Conservation (phyloP, 2,329 filamentous ascomycete species). For the Fusarium coicis region DNA sequence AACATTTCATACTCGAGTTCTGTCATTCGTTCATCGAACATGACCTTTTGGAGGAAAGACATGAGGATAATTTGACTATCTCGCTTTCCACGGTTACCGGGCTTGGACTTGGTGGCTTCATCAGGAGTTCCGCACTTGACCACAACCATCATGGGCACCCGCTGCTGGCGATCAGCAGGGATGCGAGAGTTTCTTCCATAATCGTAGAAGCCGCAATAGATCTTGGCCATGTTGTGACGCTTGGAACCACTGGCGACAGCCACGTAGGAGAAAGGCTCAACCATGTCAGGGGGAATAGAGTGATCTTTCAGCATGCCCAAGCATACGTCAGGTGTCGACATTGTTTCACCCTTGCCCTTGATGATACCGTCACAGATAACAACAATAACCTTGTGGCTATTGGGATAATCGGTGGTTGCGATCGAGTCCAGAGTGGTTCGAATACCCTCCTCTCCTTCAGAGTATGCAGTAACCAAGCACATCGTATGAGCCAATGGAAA, state of each 20-base stretch:
- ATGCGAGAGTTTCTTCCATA: slow-evolving; percentile 86
- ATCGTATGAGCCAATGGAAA: slow-evolving; percentile 94
- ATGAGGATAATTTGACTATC: slow-evolving; percentile 99
- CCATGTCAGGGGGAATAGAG: slow-evolving; percentile 80
- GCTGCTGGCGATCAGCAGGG: slow-evolving; percentile 87
- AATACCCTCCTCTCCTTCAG: slow-evolving; percentile 91
- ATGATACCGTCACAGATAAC: slow-evolving; percentile 98
- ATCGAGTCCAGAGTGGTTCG: slow-evolving; percentile 96
- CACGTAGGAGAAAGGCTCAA: slow-evolving; percentile 93
- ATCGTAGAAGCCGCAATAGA: slow-evolving; percentile 98
- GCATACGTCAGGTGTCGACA: slow-evolving; percentile 90
- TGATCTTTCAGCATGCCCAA: slow-evolving; percentile 96
- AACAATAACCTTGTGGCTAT: slow-evolving; percentile 97
- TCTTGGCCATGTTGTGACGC: slow-evolving; percentile 99
- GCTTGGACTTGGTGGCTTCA: slow-evolving; percentile 83
- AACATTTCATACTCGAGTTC: slow-evolving; percentile 99
- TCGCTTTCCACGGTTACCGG: slow-evolving; percentile 97
- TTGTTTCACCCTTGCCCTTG: slow-evolving; percentile 89
- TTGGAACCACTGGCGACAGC: slow-evolving; percentile 96
- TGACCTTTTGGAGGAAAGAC: slow-evolving; percentile 99
- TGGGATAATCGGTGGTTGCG: slow-evolving; percentile 97
- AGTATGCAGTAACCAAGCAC: slow-evolving; percentile 96
- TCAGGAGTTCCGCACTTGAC: slow-evolving; percentile 96
- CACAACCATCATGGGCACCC: slow-evolving; percentile 96
- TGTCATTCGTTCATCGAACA: slow-evolving; percentile 99